Base-by-base conservation (phyloP, 164 flowering plant species). In the Umbellularia californica region DNA sequence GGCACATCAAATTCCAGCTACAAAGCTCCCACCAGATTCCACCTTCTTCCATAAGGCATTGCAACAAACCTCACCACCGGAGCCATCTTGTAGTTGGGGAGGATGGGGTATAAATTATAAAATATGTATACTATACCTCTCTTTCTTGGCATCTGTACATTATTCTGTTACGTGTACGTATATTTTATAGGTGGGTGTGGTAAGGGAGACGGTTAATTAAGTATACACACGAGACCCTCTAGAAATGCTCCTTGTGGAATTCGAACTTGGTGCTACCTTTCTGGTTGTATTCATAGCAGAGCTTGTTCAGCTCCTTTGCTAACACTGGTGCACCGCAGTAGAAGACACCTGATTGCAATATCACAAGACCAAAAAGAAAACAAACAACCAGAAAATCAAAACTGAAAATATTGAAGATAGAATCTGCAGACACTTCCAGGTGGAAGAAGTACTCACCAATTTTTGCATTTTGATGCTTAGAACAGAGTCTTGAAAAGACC, bases 171-270 rank as follows among this genome's bases (percentile, higher is more conserved):
- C n/a, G 5, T 55, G n/a, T 55, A 3, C 3, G 17, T 14, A 20
- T 55, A 20, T 55, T 55, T 55, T 55, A 55, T 55, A 55, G 60
- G n/a, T 55, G 60, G 60, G n/a, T 55, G 60, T 14, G 60, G 60
- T 7, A 55, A 20, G 6, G 20, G 15, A 55, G 20, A 55, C 4
- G 5, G 60, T 13, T 64, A 30, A 66, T 66, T 15, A 30, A 27
- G 17, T 27, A 15, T 19, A 13, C 27, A 25, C 27, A 9, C 30
- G n/a, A 70, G 9, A n/a, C 19, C 5, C 19, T 33, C 65, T 81
- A 93, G 82, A 91, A 93, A 75, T 91, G 91, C 82, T 93, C 98
- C 79, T 91, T 93, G 85, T 93, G 98, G 82, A 91, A 93, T 50
- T 91, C 92, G 66, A 91, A 91, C 78, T 87, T 92, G 63, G 95